phyloP scores from a whole-genome alignment of 441 rosid genomes.

The Eruca vesicaria region DNA sequence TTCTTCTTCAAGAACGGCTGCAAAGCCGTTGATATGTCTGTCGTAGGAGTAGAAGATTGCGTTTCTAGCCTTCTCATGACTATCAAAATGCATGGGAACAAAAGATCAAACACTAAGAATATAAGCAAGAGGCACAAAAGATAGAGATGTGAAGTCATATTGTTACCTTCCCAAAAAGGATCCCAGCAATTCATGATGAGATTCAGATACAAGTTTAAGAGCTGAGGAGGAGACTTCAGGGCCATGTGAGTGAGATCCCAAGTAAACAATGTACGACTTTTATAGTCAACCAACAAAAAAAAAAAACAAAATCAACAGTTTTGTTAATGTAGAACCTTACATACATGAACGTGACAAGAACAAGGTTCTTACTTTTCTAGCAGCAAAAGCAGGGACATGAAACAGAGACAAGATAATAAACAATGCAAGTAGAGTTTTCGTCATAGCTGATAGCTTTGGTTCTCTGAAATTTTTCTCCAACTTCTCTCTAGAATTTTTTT shows the following conservation, averaged over 20 bases:
- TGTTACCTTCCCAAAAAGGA: conserved; percentile 24
- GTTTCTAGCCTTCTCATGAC: conserved; percentile 12
- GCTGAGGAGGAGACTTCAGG: conserved; percentile 24
- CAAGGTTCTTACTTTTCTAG: conserved; percentile 33
- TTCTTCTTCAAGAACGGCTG: conserved; percentile 18
- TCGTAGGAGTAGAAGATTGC: conserved; percentile 11
- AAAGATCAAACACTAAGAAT: not conserved
- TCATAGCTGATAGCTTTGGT: conserved; percentile 5
- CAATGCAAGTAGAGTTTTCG: not conserved
- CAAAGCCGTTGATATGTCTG: conserved; percentile 11
- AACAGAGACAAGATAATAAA: not conserved
- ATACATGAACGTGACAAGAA: not conserved
- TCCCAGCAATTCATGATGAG: conserved; percentile 52
- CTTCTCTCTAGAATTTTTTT: too few species aligned
- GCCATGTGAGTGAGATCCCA: conserved; percentile 54
- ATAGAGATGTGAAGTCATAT: not conserved
- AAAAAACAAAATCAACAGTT: too few species aligned
- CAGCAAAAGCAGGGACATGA: not conserved
- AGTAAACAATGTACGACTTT: conserved; percentile 60
- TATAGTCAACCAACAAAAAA: not conserved
- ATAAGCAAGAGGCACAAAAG: not conserved
- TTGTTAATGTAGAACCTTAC: not conserved
- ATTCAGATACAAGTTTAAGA: conserved; percentile 30
- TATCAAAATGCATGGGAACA: not conserved
- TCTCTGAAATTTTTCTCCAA: too few species aligned